Conservation (phyloP, 352 stramenopile genomes). For the Globisporangium camurandrum region DNA sequence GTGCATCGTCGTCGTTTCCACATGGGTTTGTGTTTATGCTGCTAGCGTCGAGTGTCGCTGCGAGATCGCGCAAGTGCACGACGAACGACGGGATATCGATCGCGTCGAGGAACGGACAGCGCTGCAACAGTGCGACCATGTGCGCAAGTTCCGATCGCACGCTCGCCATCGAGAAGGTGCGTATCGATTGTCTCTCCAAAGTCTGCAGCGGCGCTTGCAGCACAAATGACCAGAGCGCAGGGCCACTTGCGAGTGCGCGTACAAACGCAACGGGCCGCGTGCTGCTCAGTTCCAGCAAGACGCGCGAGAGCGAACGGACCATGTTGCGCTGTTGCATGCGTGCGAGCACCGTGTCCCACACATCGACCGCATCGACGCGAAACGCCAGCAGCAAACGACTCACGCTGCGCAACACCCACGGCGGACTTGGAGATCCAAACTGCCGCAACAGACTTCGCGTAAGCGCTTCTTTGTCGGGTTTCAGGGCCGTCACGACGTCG, state of each 20-base stretch:
- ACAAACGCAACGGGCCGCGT: slow-evolving; percentile 26
- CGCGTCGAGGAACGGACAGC: slow-evolving; percentile 50
- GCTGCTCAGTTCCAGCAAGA: slow-evolving; percentile 31
- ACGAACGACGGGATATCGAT: slow-evolving; percentile 46
- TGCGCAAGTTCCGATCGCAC: slow-evolving; percentile 18
- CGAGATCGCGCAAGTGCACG: slow-evolving; percentile 35
- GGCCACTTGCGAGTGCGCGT: slow-evolving; percentile 22
- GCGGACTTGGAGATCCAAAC: slow-evolving; percentile 10
- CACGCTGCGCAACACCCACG: slow-evolving; percentile 30
- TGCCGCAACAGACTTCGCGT: slow-evolving; percentile 37
- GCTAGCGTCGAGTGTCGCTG: slow-evolving; percentile 14
- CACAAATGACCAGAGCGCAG: slow-evolving; percentile 32
- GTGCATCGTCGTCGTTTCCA: no score
- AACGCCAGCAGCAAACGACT: slow-evolving; percentile 50
- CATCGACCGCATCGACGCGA: slow-evolving; percentile 22
- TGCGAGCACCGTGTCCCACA: slow-evolving; percentile 43
- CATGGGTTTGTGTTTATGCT: no score
- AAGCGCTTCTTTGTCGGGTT: slow-evolving; percentile 36
- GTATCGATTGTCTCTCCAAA: slow-evolving; percentile 13
- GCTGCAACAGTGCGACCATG: slow-evolving; percentile 37
- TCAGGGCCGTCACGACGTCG: slow-evolving; percentile 30
- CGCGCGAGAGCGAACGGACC: slow-evolving; percentile 30
- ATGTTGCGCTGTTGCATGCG: slow-evolving; percentile 40
- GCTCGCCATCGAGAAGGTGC: slow-evolving; percentile 11
- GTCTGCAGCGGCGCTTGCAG: slow-evolving; percentile 17